Evolutionary conservation across 2,329 filamentous ascomycete genomes (phyloP).

Genomic region (Fusarium virguliforme): DNA sequence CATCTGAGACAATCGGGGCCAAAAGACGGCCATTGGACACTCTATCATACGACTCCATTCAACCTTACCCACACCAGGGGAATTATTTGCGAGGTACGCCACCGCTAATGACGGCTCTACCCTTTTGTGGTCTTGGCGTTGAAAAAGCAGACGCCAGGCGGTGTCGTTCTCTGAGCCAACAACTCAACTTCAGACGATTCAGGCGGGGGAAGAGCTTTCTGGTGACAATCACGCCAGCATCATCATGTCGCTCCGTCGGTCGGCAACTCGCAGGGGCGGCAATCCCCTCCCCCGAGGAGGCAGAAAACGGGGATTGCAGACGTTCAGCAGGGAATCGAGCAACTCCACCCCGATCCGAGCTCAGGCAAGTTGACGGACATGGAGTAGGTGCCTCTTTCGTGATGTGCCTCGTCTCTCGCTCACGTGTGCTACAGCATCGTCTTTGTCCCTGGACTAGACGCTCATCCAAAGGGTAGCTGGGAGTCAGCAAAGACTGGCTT

Average conservation of each 20-base stretch:
- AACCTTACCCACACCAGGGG: background rate
- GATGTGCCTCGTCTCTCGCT: background rate
- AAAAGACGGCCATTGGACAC: background rate
- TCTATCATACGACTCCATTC: slow-evolving; percentile 2
- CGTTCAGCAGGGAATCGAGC: slow-evolving; percentile 59
- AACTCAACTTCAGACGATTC: background rate
- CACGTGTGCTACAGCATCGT: slow-evolving; percentile 54
- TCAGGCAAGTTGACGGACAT: slow-evolving; percentile 54
- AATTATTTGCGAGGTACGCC: background rate
- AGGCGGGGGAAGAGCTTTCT: background rate
- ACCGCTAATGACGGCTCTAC: slow-evolving; percentile 9
- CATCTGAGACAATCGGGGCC: slow-evolving; percentile 2
- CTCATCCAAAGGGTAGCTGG: slow-evolving; percentile 60
- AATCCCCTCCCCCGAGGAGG: slow-evolving; percentile 31
- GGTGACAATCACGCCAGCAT: background rate
- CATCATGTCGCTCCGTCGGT: slow-evolving; percentile 35
- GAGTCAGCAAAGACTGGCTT: slow-evolving; percentile 57
- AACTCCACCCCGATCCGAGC: slow-evolving; percentile 55
- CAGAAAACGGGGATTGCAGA: slow-evolving; percentile 56
- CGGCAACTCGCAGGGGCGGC: slow-evolving; percentile 40
- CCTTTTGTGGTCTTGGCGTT: slow-evolving; percentile 7
- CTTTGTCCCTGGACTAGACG: slow-evolving; percentile 60
- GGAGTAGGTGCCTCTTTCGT: slow-evolving; percentile 47
- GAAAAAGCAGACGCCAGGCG: background rate
- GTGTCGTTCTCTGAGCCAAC: slow-evolving; percentile 1